Conservation (phyloP, 1,139 yeast genomes). For the Waltiozyma sp. region DNA sequence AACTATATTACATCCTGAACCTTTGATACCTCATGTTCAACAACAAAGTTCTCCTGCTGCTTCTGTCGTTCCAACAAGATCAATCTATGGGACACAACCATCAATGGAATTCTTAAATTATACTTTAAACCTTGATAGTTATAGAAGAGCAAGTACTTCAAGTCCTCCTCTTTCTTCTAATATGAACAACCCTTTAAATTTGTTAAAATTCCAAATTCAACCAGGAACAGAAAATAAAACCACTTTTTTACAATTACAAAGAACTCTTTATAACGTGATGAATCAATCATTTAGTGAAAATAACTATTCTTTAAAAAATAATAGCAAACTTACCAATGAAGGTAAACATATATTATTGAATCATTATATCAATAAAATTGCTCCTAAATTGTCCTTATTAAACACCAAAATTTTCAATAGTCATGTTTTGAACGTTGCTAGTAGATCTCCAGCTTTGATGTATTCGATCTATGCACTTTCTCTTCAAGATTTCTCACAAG, state of each 20-base stretch:
- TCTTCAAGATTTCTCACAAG: slow-evolving; percentile 1
- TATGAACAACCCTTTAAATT: neutral
- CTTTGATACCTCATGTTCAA: too few species aligned
- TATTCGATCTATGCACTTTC: slow-evolving; percentile 8
- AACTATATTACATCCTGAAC: neutral
- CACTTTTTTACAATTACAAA: neutral
- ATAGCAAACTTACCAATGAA: slow-evolving; percentile 3
- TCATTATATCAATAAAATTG: slow-evolving; percentile 4
- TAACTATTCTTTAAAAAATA: neutral
- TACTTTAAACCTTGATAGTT: neutral
- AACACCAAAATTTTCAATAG: slow-evolving; percentile 2
- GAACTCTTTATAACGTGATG: neutral
- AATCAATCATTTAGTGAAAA: neutral
- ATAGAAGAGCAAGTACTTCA: neutral
- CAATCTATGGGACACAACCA: too few species aligned
- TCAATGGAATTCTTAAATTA: neutral
- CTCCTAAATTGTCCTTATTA: slow-evolving; percentile 9
- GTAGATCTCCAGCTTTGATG: slow-evolving; percentile 5
- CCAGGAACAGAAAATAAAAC: neutral
- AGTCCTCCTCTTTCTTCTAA: neutral
- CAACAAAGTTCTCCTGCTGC: too few species aligned
- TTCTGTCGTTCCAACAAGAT: too few species aligned
- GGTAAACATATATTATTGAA: slow-evolving; percentile 9
- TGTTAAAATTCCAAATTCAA: neutral
- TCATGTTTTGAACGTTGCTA: slow-evolving; percentile 6